These are phyloP conservation scores for Nothomitra cinnamomea DNA, from an alignment of 2,329 filamentous ascomycete species.

Conservation along the genomic window DNA sequence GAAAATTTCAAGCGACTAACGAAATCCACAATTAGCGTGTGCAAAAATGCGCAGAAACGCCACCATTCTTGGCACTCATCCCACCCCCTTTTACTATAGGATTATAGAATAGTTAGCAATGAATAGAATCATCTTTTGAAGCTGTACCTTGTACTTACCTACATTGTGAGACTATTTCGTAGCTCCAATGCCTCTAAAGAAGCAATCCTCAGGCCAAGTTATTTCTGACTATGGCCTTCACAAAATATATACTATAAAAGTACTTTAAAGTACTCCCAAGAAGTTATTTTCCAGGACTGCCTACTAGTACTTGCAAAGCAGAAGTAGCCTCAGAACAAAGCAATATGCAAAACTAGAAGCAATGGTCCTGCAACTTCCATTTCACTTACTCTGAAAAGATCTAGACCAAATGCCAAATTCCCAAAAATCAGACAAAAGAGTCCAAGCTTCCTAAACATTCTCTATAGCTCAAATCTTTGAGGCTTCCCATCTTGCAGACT, in stretches of 20 bases:
- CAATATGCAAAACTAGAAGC: not conserved
- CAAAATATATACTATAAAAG: not conserved
- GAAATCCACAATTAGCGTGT: not conserved
- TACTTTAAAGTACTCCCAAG: not conserved
- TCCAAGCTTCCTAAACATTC: not conserved
- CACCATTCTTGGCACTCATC: not conserved
- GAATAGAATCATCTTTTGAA: not conserved
- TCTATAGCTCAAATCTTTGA: not conserved
- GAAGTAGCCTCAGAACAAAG: not conserved
- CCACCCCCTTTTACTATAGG: not conserved
- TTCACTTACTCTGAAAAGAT: not conserved
- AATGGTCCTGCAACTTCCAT: not conserved
- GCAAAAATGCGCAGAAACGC: constrained; percentile 20
- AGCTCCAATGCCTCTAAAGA: no score
- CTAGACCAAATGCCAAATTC: not conserved
- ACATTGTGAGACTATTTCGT: no score
- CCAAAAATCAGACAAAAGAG: not conserved
- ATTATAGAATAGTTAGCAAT: no score
- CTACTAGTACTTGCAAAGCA: not conserved
- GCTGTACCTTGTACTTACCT: not conserved
- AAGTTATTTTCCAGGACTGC: not conserved
- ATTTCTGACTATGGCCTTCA: not conserved
- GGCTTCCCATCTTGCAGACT: not conserved
- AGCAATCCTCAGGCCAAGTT: not conserved
- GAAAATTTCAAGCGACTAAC: not conserved